Evolutionary conservation across 148 eudicot genomes (phyloP).

Genomic region (Nepenthes gracilis): DNA sequence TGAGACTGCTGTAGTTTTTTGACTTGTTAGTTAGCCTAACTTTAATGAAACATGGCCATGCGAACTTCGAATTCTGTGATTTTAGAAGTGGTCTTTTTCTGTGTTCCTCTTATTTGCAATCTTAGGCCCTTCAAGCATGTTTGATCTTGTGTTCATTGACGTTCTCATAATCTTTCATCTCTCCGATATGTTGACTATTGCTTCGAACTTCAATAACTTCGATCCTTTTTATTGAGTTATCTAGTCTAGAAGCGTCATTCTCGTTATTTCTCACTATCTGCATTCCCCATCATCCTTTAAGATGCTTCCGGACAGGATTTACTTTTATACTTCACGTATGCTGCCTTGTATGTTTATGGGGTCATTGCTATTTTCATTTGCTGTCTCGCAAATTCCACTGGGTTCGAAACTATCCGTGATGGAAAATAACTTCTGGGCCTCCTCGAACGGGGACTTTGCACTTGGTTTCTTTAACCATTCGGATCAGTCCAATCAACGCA

Average conservation of each 20-base stretch:
- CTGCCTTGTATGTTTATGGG: conserved; percentile 15
- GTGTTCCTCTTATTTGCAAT: no score
- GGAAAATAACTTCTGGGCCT: conserved; percentile 39
- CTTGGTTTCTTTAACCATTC: conserved; percentile 37
- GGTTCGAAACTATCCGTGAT: conserved; percentile 41
- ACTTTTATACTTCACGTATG: background rate
- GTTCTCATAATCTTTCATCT: no score
- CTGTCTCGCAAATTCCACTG: conserved; percentile 29
- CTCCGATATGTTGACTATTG: no score
- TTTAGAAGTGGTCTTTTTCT: no score
- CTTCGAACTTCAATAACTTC: no score
- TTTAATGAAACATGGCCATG: no score
- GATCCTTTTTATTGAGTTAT: no score
- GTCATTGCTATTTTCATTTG: conserved; percentile 20
- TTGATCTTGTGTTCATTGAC: no score
- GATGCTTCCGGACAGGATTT: background rate
- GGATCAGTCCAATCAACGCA: conserved; percentile 18
- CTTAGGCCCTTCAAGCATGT: no score
- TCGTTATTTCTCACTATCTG: background rate
- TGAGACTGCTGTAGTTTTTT: no score
- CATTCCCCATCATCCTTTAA: background rate
- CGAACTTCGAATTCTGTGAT: no score
- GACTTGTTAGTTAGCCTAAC: no score
- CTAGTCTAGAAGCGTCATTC: background rate
- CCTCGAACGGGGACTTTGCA: conserved; percentile 52